Evolutionary conservation across 2,329 filamentous ascomycete genomes (phyloP), one percentile per base, ranked within the genome.

Genomic region (Cordyceps javanica): DNA sequence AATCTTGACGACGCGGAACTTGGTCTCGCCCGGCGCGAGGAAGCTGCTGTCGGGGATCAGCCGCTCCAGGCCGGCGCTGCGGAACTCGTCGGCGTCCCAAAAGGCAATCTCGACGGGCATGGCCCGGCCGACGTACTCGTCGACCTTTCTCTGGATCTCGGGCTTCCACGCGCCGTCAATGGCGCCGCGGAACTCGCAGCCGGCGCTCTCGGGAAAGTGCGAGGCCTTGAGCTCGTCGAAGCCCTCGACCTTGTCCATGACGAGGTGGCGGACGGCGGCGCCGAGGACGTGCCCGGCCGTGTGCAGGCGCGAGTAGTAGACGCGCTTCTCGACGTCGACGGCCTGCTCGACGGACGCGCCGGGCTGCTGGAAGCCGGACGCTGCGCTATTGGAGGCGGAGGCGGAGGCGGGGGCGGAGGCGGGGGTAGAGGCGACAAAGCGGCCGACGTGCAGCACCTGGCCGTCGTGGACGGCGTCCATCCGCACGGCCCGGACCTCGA

Each of bases 211-310:
- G 0, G 88, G 88, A 62, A 85, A 87, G 66, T 91, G 88, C 4
- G 80, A 85, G 0, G 88, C 88, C 69, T 91, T 91, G 13, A 83
- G 72, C 66, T 91, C 88, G 58, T 82, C 79, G 59, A 87, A 83
- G 23, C 73, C 74, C 0, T 71, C 70, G 13, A 87, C 68, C 54
- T 82, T 68, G 2, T 75, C 70, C 60, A 80, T 76, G 1, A 83
- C 70, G 0, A 88, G 75, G 54, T 78, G 73, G 1, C 82, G 77
- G n/a, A 90, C 83, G 0, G 88, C 87, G 0, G 83, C 72, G 3
- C 88, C 87, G 1, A 91, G 78, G 3, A 90, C 81, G 63, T 91
- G 88, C 34, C 88, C 88, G 0, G 86, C 88, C 0, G 88, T 90
- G 69, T 91, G 88, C 0, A 87, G 77, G 1, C 87, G 80, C 0